A percentile compares a stretch with the other conserved stretches of the same genome.
Conservation (phyloP, 306 rosid species). For the Senna siamea region DNA sequence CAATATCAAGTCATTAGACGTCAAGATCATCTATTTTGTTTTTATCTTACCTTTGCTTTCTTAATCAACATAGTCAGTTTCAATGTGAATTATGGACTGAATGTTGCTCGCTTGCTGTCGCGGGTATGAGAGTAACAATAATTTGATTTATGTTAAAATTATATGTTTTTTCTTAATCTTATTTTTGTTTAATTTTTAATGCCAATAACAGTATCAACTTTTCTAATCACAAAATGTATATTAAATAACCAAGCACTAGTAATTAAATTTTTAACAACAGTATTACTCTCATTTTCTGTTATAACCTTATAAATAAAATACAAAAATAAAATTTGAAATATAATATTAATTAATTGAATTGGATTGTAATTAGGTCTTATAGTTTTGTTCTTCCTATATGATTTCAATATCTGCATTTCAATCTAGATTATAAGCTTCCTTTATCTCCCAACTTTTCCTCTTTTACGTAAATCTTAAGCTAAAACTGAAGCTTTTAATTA, state of each 20-base stretch:
- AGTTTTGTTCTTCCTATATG: neutral
- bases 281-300: no score
- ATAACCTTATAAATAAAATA: no score
- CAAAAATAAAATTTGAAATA: no score
- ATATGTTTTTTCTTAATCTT: neutral
- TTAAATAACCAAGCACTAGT: no score
- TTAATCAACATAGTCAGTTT: slow-evolving; percentile 7
- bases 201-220: no score
- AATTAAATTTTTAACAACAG: no score
- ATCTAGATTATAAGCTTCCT: neutral
- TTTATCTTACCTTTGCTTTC: neutral
- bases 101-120: neutral
- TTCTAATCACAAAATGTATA: no score
- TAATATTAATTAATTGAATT: neutral
- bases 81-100: neutral
- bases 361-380: no score
- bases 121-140: slow-evolving; percentile 5
- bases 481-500: neutral
- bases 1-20: neutral
- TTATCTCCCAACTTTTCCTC: neutral
- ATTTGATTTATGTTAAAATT: neutral
- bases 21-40: slow-evolving; percentile 8
- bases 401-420: neutral
- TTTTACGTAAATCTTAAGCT: neutral
- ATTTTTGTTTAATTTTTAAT: neutral